Base-by-base conservation (phyloP, 495 filamentous ascomycete species). In the Clavariopsis aquatica region DNA sequence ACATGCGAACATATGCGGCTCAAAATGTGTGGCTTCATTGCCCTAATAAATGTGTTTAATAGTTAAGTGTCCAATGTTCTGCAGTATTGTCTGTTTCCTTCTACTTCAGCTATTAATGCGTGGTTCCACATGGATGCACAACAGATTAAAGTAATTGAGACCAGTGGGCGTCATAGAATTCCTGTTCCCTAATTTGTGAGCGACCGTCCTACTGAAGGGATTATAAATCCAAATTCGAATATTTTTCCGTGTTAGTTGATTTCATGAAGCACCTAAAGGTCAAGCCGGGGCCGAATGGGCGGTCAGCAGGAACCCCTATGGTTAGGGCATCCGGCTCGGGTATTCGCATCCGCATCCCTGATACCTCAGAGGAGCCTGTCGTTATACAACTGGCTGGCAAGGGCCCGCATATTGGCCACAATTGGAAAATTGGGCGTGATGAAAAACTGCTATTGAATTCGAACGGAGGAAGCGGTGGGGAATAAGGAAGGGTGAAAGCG, bases 381-480 rank as follows among this genome's bases (percentile, higher is more conserved):
- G 31, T 57, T 29, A 46, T 66, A n/a, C 57, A 69, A 29, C 59
- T 70, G 12, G 60, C 45, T n/a, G 63, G 65, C 4, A 58, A 70
- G 41, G 62, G 71, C n/a, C 27, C 53, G 15, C 58, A 53, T 26
- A 61, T 47, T 10, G 73, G 75, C 19, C 59, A 63, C 38, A 54
- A 43, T 12, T 75, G 73, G 72, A 68, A 74, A 26, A 58, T 77
- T 43, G 53, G 63, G 17, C 34, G 59, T 9, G 69, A 69, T 52
- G 65, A 70, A 26, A 67, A 56, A 5, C 10, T 76, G 6, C 65
- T 66, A 36, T 57, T 76, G 47, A 74, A 73, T 22, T 68, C 64
- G 0, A 65, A 71, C 31, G 73, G 75, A 1, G 75, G 75, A 6
- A 70, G 69, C 38, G 77, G 77, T 6, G 77, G 77, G 0, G 68